phyloP scores from a whole-genome alignment of 768 basidiomycete genomes.

The Suillus alpinus region DNA sequence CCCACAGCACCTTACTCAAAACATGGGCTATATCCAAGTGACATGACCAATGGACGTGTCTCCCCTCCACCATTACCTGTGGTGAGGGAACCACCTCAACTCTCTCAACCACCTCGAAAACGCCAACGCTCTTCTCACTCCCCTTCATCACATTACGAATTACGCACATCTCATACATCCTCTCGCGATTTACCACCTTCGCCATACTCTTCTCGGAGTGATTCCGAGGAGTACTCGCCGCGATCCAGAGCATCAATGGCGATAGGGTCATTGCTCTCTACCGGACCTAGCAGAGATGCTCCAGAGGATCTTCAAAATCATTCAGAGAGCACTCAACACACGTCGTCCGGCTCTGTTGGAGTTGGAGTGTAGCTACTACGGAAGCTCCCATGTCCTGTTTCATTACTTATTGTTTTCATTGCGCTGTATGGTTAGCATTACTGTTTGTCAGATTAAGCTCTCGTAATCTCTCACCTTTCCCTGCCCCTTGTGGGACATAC shows the following conservation, averaged over 20 bases:
- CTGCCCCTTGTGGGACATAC: not conserved
- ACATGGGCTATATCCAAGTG: conserved; percentile 18
- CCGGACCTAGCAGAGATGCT: conserved; percentile 32
- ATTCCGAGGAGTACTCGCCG: conserved; percentile 68
- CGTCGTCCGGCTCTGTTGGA: not conserved
- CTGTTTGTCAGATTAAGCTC: conserved; percentile 5
- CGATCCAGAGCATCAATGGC: conserved; percentile 75
- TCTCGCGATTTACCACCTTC: conserved; percentile 64
- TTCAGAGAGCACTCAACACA: conserved; percentile 17
- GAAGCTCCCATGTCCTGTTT: not conserved
- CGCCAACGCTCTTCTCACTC: conserved; percentile 63
- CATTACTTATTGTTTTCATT: conserved; percentile 10
- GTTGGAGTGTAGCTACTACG: conserved; percentile 13
- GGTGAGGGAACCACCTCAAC: conserved; percentile 29
- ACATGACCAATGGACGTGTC: conserved; percentile 17
- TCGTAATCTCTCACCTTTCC: conserved; percentile 3
- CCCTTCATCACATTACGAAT: conserved; percentile 41
- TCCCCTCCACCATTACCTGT: conserved; percentile 9
- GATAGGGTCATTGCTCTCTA: conserved; percentile 70
- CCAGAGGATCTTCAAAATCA: conserved; percentile 25
- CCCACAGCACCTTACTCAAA: conserved; percentile 36
- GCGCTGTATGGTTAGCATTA: conserved; percentile 4
- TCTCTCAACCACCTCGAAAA: conserved; percentile 50
- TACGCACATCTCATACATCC: conserved; percentile 29
- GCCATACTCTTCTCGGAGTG: conserved; percentile 69